These are phyloP conservation scores for Ulmus americana DNA, from an alignment of 331 rosid species.

Conservation along the genomic window DNA sequence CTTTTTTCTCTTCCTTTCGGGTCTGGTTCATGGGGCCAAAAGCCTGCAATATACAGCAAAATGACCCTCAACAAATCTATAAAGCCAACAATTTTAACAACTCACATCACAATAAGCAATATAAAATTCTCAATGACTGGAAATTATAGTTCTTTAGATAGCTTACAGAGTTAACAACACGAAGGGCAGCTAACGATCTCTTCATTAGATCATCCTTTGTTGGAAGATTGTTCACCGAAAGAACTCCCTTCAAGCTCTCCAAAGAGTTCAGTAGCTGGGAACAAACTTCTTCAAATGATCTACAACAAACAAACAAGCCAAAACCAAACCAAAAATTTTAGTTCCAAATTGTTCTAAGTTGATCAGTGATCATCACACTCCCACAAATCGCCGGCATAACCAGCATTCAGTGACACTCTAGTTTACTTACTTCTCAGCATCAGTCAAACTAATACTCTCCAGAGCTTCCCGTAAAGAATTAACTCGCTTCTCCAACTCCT, in stretches of 20 bases:
- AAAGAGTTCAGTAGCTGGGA: slow-evolving; percentile 38
- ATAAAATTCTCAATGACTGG: background rate
- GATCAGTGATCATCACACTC: slow-evolving; percentile 8
- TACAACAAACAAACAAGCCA: slow-evolving; percentile 38
- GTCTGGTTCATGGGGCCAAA: slow-evolving; percentile 45
- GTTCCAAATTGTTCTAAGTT: background rate
- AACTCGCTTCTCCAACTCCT: slow-evolving; percentile 27
- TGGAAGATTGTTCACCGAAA: slow-evolving; percentile 28
- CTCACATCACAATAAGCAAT: background rate
- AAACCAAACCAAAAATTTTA: slow-evolving; percentile 1
- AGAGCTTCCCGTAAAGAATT: slow-evolving; percentile 37
- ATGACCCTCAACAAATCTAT: slow-evolving; percentile 5
- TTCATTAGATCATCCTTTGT: slow-evolving; percentile 45
- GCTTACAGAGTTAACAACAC: slow-evolving; percentile 62
- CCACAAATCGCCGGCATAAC: background rate
- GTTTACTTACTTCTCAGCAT: slow-evolving; percentile 73
- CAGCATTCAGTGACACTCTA: slow-evolving; percentile 18
- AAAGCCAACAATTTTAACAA: background rate
- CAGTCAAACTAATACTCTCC: slow-evolving; percentile 40
- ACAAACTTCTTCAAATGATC: slow-evolving; percentile 65
- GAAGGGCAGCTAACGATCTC: slow-evolving; percentile 39
- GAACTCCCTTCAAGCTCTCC: slow-evolving; percentile 41
- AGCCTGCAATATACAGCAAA: slow-evolving; percentile 43
- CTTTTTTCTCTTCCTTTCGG: slow-evolving; percentile 46
- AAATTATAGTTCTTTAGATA: background rate